phyloP scores from a whole-genome alignment of 805 yeast genomes.

The Pichia nakasei region DNA sequence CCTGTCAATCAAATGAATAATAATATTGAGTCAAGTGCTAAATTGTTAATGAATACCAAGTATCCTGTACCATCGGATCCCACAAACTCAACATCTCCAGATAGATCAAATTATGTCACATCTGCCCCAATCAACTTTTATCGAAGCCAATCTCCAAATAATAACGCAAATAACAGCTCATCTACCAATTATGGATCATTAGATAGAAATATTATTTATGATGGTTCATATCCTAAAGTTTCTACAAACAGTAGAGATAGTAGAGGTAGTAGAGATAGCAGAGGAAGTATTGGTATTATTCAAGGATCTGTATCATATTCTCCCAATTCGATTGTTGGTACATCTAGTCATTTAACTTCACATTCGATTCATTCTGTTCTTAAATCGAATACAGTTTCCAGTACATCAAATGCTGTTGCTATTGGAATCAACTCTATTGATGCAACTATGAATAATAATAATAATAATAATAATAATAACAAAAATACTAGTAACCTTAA shows the following conservation, averaged over 20 bases:
- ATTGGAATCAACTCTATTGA: neutral
- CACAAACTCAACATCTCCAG: neutral
- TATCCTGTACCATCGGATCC: neutral
- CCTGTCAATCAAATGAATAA: slow-evolving; percentile 6
- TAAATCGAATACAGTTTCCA: slow-evolving; percentile 10
- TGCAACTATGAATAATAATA: neutral
- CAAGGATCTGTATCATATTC: neutral
- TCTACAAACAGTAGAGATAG: slow-evolving; percentile 4
- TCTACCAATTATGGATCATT: neutral
- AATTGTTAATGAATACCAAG: slow-evolving; percentile 6
- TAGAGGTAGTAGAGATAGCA: slow-evolving; percentile 2
- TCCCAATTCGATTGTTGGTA: slow-evolving; percentile 5
- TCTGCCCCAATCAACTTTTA: slow-evolving; percentile 2
- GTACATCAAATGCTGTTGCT: slow-evolving; percentile 8
- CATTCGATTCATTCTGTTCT: slow-evolving; percentile 7
- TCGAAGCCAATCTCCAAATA: neutral
- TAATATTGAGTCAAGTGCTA: slow-evolving; percentile 1
- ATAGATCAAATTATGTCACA: neutral
- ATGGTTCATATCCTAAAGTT: neutral
- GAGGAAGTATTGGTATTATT: slow-evolving; percentile 7
- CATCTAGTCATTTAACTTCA: neutral
- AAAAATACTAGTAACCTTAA: neutral
- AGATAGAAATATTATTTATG: neutral
- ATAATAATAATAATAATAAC: neutral
- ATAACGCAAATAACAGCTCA: neutral